Percentiles rank a stretch among this genome's conserved stretches.
Evolutionary conservation across 2,329 filamentous ascomycete species (phyloP).

Genomic region (Pseudogymnoascus sp.): DNA sequence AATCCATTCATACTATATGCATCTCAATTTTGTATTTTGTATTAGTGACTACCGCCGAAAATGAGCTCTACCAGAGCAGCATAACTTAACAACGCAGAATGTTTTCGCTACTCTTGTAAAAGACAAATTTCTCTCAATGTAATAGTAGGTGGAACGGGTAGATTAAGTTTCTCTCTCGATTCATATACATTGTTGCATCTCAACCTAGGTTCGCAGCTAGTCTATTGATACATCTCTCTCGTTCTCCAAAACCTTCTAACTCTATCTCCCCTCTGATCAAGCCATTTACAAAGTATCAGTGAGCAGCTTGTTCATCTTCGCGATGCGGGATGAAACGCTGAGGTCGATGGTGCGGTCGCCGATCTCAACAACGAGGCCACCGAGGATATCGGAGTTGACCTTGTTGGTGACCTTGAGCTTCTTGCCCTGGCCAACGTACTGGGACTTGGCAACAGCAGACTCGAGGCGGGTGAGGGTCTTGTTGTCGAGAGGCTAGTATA

Average conservation of each 20-base stretch:
- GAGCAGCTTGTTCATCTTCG: slow-evolving; percentile 99
- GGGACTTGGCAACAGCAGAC: slow-evolving; percentile 78
- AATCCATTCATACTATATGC: neutral
- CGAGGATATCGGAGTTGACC: slow-evolving; percentile 90
- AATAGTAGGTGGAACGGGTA: neutral
- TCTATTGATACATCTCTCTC: slow-evolving; percentile 7
- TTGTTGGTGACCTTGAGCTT: slow-evolving; percentile 96
- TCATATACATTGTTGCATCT: slow-evolving; percentile 10
- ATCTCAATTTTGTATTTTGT: neutral
- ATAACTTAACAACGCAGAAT: neutral
- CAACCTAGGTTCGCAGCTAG: slow-evolving; percentile 7
- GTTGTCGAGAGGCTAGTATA: slow-evolving; percentile 67
- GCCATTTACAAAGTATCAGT: slow-evolving; percentile 83
- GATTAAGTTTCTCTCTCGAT: slow-evolving; percentile 1
- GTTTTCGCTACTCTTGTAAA: neutral
- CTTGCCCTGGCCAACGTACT: slow-evolving; percentile 83
- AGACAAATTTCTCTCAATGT: neutral
- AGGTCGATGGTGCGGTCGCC: slow-evolving; percentile 98
- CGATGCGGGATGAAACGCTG: slow-evolving; percentile 86
- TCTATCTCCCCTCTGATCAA: slow-evolving; percentile 2
- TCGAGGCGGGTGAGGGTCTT: slow-evolving; percentile 82
- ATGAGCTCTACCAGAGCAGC: neutral
- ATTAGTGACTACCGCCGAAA: neutral
- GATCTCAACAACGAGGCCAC: slow-evolving; percentile 90
- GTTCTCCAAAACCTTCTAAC: neutral